Base-by-base conservation (phyloP, 768 basidiomycete genomes). In the Russula vinacea region DNA sequence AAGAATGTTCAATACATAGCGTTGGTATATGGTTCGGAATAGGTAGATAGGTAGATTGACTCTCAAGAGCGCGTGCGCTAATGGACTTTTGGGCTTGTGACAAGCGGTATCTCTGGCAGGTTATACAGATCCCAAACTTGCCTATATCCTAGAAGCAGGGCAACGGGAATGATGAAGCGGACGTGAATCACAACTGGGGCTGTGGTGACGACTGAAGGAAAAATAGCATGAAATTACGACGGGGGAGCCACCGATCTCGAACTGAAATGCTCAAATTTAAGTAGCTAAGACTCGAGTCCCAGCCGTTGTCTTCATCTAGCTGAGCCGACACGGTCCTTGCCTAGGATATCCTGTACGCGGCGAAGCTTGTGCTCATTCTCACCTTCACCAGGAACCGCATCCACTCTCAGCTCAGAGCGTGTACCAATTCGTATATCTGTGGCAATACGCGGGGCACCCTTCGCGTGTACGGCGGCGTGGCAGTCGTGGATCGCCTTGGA, bases 401-500 rank as follows among this genome's bases (percentile, higher is more conserved):
- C 37, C 22, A 45, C 13, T 26, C 60, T 62, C 13, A 61, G 57
- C 39, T 39, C 56, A 26, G 83, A 81, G 52, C 95, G 85, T 1
- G 96, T 98, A 49, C 96, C 96, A 58, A 98, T 95, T 32, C 96
- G 88, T 64, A 98, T 90, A 76, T 98, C 95, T 14, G 95, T 96
- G 13, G 91, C 91, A 58, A 94, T 82, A 57, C 88, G 84, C 17
- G 85, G 84, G 0, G 84, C 82, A 26, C 90, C 91, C 72, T 83
- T 81, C 0, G 82, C 84, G 67, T 95, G 93, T 6, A 94, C 88
- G 1, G 91, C 92, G 29, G 82, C 81, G 72, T 98, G 96, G 72
- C 94, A 97, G 65, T 89, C 90, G 68, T 93, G 90, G 66, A 98
- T 97, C 2, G 88, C 92, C 69, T 88, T 80, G 62, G 83, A 87